Evolutionary conservation across 495 filamentous ascomycete genomes (phyloP), one percentile per base, ranked within the genome.

Genomic region (Trichocladium antarcticum): DNA sequence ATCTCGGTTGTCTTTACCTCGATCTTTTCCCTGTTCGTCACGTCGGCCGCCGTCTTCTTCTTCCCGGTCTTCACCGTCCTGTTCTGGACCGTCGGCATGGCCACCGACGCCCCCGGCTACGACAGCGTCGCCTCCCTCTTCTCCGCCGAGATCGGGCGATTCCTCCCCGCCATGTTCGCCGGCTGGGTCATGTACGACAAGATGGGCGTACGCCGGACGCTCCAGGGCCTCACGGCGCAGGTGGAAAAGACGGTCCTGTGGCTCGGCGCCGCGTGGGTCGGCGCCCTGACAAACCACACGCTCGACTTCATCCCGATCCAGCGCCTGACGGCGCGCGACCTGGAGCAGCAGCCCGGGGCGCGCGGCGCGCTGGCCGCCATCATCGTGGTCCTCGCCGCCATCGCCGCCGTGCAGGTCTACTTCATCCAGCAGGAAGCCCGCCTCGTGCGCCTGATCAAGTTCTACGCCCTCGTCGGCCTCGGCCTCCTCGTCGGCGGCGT

Each of bases 241-340:
- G 24, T 86, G 15, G 83, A 85, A 50, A 87, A 83, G 68, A 80
- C 84, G 0, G 54, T 90, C n/a, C 67, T 90, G 24, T 90, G 81
- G 74, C 65, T 92, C 9, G 83, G 84, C 1, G 74, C 74, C 9
- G 79, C 77, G 32, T 92, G 88, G 78, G 72, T 90, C 41, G 87
- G 84, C 21, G 78, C 83, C 0, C 68, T 94, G 36, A 84, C 82
- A 40, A 94, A 94, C 58, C 83, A 89, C 54, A 94, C 87, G 0
- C 80, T 94, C 56, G 83, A 83, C 39, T 77, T 80, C 66, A 87
- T 94, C 53, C 87, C 87, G 1, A 81, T 94, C 53, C 71, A 82
- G 42, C 79, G 87, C 14, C 69, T 94, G 8, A 92, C 81, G 1
- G 72, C 76, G 1, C 81, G 83, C 55, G 87, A 94, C 60, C 74